Conservation (phyloP, 2,329 filamentous ascomycete genomes). For the Colletotrichum destructivum region DNA sequence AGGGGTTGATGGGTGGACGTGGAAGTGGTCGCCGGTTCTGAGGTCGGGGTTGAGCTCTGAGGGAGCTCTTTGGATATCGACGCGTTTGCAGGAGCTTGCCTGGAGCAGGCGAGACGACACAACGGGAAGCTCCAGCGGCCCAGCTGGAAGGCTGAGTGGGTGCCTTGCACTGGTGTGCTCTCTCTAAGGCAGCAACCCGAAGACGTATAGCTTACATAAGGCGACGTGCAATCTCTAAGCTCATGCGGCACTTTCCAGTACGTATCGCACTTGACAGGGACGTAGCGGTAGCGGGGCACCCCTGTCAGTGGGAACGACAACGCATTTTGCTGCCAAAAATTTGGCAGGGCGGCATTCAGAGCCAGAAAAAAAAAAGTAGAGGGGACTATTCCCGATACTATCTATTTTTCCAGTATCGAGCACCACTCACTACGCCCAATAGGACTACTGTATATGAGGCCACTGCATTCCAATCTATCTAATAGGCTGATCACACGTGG, state of each 20-base stretch:
- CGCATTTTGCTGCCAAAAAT: constrained; percentile 38
- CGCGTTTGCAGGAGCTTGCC: constrained; percentile 66
- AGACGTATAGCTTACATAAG: constrained; percentile 32
- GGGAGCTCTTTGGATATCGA: constrained; percentile 46
- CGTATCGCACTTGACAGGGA: constrained; percentile 16
- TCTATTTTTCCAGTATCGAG: constrained; percentile 35
- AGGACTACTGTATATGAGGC: constrained; percentile 34
- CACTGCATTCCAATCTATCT: constrained; percentile 40
- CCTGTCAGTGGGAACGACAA: constrained; percentile 42
- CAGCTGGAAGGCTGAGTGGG: constrained; percentile 52
- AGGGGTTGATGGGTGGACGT: constrained; percentile 46
- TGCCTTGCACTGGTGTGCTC: constrained; percentile 47
- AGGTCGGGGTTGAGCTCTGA: constrained; percentile 44
- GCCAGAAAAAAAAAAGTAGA: constrained; percentile 32
- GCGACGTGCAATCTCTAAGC: too few relatives aligned
- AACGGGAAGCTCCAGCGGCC: constrained; percentile 47
- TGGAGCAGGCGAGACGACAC: constrained; percentile 52
- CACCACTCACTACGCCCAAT: constrained; percentile 42
- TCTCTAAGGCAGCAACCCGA: constrained; percentile 51
- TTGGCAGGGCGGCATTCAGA: constrained; percentile 36
- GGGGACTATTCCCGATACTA: constrained; percentile 27
- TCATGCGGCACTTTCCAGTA: constrained; percentile 6
- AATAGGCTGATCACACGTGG: constrained; percentile 36
- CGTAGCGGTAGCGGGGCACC: constrained; percentile 35
- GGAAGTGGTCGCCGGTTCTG: constrained; percentile 36